Percentiles rank a stretch among this genome's conserved stretches.
These are phyloP conservation scores for Sporobolomyces phaffii DNA, from an alignment of 768 basidiomycete species.

Conservation along the genomic window DNA sequence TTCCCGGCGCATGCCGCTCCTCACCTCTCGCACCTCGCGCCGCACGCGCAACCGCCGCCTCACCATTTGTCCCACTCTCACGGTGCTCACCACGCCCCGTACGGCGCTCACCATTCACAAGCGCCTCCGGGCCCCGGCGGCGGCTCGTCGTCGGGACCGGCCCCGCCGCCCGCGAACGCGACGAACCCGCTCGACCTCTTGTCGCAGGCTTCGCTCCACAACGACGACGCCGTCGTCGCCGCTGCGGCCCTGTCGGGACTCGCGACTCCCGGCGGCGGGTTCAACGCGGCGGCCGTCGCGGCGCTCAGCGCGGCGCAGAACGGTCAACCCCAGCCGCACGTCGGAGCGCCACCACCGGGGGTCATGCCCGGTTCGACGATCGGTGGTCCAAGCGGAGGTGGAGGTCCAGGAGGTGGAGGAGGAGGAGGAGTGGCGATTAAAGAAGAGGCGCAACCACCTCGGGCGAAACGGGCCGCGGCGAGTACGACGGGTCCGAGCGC, in stretches of 20 bases:
- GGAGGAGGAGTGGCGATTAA: neutral
- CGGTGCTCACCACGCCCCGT: neutral
- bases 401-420: neutral
- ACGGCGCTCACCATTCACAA: neutral
- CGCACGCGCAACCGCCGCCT: neutral
- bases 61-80: neutral
- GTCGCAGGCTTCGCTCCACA: slow-evolving; percentile 36
- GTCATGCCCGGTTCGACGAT: slow-evolving; percentile 17
- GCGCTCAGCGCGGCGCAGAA: neutral
- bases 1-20: neutral
- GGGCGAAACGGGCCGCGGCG: slow-evolving; percentile 9
- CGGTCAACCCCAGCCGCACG: slow-evolving; percentile 5
- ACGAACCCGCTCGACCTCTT: slow-evolving; percentile 42
- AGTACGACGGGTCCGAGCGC: neutral
- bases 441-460: neutral
- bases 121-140: neutral
- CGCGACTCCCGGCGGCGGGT: slow-evolving; percentile 32
- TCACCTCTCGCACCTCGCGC: slow-evolving; percentile 2
- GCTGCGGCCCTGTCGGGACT: slow-evolving; percentile 40
- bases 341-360: neutral
- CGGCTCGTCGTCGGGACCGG: too few species aligned
- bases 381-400: too few species aligned
- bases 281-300: slow-evolving; percentile 21
- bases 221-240: slow-evolving; percentile 41
- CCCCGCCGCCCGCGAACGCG: slow-evolving; percentile 1